Evolutionary conservation across 2,329 filamentous ascomycete species (phyloP).

Genomic region (Aspergillus luchuensis): DNA sequence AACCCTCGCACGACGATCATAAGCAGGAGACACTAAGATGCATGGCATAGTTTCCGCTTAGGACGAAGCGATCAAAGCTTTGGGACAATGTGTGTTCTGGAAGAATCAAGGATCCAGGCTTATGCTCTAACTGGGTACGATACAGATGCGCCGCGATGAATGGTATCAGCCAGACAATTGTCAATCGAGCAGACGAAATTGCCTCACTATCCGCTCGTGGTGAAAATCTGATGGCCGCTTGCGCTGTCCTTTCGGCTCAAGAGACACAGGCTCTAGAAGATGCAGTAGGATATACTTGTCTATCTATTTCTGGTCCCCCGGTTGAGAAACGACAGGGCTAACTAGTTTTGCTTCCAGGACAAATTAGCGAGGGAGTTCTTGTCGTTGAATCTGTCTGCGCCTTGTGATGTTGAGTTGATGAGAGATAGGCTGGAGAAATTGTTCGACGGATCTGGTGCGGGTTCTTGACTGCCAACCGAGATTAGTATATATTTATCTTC

Average conservation of each 20-base stretch:
- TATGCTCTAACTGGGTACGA: not conserved
- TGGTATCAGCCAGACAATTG: conserved; percentile 71
- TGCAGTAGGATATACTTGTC: conserved; percentile 53
- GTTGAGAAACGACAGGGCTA: not conserved
- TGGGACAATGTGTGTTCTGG: conserved; percentile 61
- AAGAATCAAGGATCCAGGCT: not conserved
- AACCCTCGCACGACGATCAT: not conserved
- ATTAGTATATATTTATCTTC: conserved; percentile 9
- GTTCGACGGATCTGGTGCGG: conserved; percentile 1
- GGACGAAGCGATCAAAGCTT: conserved; percentile 80
- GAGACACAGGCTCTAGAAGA: conserved; percentile 69
- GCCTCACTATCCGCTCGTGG: conserved; percentile 68
- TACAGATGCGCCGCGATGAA: conserved; percentile 78
- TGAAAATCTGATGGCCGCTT: conserved; percentile 74
- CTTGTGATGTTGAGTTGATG: not conserved
- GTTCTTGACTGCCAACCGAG: not conserved
- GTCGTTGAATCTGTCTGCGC: conserved; percentile 14
- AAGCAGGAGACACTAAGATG: not conserved
- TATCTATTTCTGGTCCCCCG: not conserved
- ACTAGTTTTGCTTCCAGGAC: conserved; percentile 13
- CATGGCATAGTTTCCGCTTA: conserved; percentile 46
- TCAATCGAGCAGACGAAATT: conserved; percentile 75
- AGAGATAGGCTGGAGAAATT: conserved; percentile 14
- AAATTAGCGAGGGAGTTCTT: conserved; percentile 24
- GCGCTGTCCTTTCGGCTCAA: conserved; percentile 63